Evolutionary conservation across 768 basidiomycete genomes (phyloP), one percentile per base, ranked within the genome.

Genomic region (Cystofilobasidium macerans): DNA sequence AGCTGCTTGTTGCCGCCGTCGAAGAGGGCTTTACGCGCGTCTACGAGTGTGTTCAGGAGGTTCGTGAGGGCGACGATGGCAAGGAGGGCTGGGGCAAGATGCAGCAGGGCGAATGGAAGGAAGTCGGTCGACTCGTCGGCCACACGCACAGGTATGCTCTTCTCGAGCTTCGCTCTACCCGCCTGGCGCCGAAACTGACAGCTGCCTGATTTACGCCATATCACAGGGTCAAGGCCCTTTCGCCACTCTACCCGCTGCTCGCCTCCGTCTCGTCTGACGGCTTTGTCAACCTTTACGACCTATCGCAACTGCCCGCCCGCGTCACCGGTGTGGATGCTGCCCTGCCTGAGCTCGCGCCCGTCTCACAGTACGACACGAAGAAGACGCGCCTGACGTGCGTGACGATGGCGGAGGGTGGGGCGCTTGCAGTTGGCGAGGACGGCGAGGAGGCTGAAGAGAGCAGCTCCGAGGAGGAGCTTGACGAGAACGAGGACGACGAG

Each of bases 201-300:
- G n/a, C n/a, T n/a, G n/a, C n/a, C 20, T 11, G 5, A 38, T 16
- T 16, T 24, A 35, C 16, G 13, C 35, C 30, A 4, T 22, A 26
- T 26, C 24, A 5, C 61, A 75, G 75, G 43, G 70, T 76, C 67
- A 75, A 75, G 54, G 70, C 74, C 0, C 57, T 76, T 32, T 75
- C 75, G 11, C 51, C 69, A 2, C 70, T 75, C 51, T 36, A 35
- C 54, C 35, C 56, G 16, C 70, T 78, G 28, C 81, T 84, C 3
- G 82, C 84, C 69, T 87, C 90, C 2, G 84, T 83, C 20, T 97
- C 92, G 0, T 95, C 94, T 0, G 95, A 98, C 67, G 95, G 95
- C 9, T 83, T 84, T 36, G 74, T 77, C 72, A 77, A 76, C 70
- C 64, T 77, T 8, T 73, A 76, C 69, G 72, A 76, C 65, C 70